A percentile compares a stretch with the other conserved stretches of the same genome.
Evolutionary conservation across 441 rosid genomes (phyloP).

Genomic region (Erodium moschatum): DNA sequence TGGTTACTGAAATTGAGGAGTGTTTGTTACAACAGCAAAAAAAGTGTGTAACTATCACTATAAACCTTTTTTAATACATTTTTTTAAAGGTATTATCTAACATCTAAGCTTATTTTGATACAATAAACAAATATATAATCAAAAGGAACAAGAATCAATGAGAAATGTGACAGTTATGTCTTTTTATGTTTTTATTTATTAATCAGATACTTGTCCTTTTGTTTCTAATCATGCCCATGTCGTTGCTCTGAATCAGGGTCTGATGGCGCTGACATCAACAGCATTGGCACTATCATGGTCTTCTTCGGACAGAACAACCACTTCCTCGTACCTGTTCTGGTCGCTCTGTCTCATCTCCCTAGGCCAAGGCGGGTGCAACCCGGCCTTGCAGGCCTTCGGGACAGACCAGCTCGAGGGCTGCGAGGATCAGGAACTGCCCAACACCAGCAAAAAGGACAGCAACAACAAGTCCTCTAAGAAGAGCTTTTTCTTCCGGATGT

Average conservation of each 20-base stretch:
- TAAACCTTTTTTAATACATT: no score
- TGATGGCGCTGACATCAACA: conserved; percentile 72
- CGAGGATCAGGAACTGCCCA: conserved; percentile 21
- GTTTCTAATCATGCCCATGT: background rate
- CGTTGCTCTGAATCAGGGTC: conserved; percentile 41
- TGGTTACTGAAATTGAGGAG: no score
- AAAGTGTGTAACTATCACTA: no score
- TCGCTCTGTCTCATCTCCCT: conserved; percentile 69
- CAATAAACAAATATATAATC: background rate
- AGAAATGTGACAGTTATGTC: background rate
- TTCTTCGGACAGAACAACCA: conserved; percentile 34
- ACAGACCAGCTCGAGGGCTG: conserved; percentile 66
- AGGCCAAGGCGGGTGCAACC: conserved; percentile 78
- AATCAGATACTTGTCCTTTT: no score
- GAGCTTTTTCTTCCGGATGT: conserved; percentile 65
- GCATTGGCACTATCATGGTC: conserved; percentile 53
- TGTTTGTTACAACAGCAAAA: no score
- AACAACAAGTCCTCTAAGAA: conserved; percentile 33
- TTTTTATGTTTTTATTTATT: background rate
- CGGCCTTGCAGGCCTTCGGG: conserved; percentile 85
- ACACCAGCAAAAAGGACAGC: background rate
- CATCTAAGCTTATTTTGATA: background rate
- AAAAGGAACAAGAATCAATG: background rate
- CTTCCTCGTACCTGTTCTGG: conserved; percentile 49
- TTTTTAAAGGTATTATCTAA: no score